Base-by-base conservation (phyloP, 2,329 filamentous ascomycete species). In the Trichophaea hybrida region DNA sequence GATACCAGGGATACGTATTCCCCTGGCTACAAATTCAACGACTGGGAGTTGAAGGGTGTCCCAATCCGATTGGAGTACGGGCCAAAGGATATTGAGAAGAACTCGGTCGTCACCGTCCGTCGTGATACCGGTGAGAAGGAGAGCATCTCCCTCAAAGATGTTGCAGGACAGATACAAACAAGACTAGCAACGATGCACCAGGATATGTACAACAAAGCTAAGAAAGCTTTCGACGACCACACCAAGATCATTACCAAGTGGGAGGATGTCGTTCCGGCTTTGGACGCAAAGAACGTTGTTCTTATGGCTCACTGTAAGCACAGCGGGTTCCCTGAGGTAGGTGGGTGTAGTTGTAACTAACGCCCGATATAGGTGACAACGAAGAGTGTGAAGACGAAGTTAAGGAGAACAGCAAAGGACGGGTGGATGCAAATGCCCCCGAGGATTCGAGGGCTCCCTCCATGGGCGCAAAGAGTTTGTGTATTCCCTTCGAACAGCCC, bases 11-110 rank as follows among this genome's bases (percentile, higher is more conserved):
- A 97, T 55, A 86, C 86, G 66, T 95, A 97, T 73, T 82, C 89
- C 62, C 90, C 93, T 43, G 89, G 88, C 65, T 97, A 86, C 84
- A 98, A 98, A 75, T 98, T 98, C 78, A 94, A 94, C 75, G 90
- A 98, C 74, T 96, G 89, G 88, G 94, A 98, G 73, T 79, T 97
- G 68, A 94, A 91, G 75, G 93, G 94, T 71, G 86, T 97, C 46
- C 93, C 94, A 51, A 80, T 98, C 40, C 86, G 93, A 61, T 79
- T 98, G 61, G 93, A 98, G 73, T 95, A 95, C 70, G 94, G 94
- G 5, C 91, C 93, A 69, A 94, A 94, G 74, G 93, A 97, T 71
- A 84, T 85, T 10, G 88, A 86, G 65, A 88, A 90, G 71, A 81
- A 85, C 60, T 86, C 90, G 46, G 85, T 97, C 67, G 88, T 85